phyloP scores from a whole-genome alignment of 1,139 yeast genomes.

The Yamadazyma atmosphaerica region DNA sequence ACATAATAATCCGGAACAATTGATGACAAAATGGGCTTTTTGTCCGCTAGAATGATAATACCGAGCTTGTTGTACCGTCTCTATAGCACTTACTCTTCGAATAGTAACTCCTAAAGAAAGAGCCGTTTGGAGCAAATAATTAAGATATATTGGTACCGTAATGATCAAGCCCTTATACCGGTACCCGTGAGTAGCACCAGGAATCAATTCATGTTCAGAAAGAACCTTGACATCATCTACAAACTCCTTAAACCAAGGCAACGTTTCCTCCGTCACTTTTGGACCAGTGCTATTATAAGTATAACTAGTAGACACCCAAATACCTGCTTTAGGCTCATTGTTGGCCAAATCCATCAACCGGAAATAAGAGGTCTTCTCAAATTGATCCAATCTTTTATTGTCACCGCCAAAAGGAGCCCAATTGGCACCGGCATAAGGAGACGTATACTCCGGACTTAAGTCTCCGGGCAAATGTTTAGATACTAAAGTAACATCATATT shows the following conservation, averaged over 20 bases:
- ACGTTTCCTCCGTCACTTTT: constrained; percentile 13
- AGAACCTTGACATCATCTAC: constrained; percentile 32
- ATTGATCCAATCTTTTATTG: constrained; percentile 31
- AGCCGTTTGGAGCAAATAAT: constrained; percentile 43
- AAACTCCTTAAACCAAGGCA: constrained; percentile 52
- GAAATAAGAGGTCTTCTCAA: constrained; percentile 42
- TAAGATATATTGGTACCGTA: constrained; percentile 49
- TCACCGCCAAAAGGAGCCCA: constrained; percentile 48
- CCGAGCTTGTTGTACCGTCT: constrained; percentile 28
- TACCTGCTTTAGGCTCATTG: constrained; percentile 46
- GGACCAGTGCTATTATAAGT: constrained; percentile 27
- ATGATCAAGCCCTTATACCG: constrained; percentile 50
- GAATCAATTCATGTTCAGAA: constrained; percentile 27
- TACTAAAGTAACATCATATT: constrained; percentile 27
- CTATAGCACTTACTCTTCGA: constrained; percentile 27
- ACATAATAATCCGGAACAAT: constrained; percentile 46
- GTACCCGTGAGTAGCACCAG: constrained; percentile 37
- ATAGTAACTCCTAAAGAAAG: constrained; percentile 36
- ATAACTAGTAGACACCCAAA: constrained; percentile 33
- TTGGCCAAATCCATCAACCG: constrained; percentile 40
- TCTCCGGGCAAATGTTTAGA: constrained; percentile 44
- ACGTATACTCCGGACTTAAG: constrained; percentile 33
- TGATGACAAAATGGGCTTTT: constrained; percentile 41
- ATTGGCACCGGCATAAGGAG: constrained; percentile 47
- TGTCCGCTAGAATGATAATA: constrained; percentile 21